Base-by-base conservation (phyloP, 805 yeast species). In the Torulaspora franciscae region DNA sequence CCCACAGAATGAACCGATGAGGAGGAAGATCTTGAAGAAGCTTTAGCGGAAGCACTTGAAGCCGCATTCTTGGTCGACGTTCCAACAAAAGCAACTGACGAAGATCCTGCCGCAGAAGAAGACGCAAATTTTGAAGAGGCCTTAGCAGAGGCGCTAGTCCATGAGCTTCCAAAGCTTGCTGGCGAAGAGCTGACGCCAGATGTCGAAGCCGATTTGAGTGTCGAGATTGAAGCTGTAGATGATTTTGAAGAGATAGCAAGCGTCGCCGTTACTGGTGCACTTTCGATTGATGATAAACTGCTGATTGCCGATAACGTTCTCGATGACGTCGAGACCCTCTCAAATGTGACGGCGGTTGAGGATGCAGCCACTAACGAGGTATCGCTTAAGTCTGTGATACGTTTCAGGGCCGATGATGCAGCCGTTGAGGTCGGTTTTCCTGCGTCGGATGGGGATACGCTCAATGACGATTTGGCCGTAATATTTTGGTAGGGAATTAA, bases 401-500 rank as follows among this genome's bases (percentile, higher is more conserved):
- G 13, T 11, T 9, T 27, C n/a, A 27, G 3, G 13, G 14, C n/a
- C n/a, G 30, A 27, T 11, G 30, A 27, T 10, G 13, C 30, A 5
- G 30, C 13, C 10, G 14, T 27, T 27, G 13, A 11, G 13, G 30
- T 9, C 13, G n/a, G 6, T 27, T 10, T 27, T 27, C 14, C 14
- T 24, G 25, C 1, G 7, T 23, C 14, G 27, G 24, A 11, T 19
- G 37, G n/a, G 10, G 19, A 14, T 13, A 19, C 13, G 22, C 19
- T 25, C 19, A 30, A 25, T 5, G 19, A 23, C 6, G n/a, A 10
- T 3, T 30, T 26, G 8, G 19, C 27, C 7, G 46, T 42, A n/a
- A 32, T 22, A 25, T 42, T 42, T 5, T 35, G 36, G 25, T 42
- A 42, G 8, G 22, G 38, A 7, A 26, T 15, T 0, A 34, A 32